A percentile compares a stretch with the other conserved stretches of the same genome.
phyloP scores from a whole-genome alignment of 192 early-diverging fungal species.

The Podila verticillata region DNA sequence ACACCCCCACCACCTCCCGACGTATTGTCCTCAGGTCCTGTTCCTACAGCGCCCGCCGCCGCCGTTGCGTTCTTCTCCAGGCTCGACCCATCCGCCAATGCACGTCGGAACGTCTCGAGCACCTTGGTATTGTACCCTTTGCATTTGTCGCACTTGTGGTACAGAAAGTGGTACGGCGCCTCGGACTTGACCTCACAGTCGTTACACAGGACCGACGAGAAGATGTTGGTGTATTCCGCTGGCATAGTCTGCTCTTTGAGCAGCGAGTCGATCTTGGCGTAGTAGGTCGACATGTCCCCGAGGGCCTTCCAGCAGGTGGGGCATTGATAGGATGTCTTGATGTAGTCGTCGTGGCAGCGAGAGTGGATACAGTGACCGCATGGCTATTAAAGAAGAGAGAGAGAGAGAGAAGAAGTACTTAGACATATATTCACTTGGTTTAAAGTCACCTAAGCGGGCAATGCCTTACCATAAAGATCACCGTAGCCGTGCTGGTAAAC shows the following conservation, averaged over 20 bases:
- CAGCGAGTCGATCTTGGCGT: conserved; percentile 82
- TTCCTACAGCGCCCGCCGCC: not conserved
- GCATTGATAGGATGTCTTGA: conserved; percentile 93
- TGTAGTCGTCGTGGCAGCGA: conserved; percentile 81
- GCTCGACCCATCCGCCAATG: not conserved
- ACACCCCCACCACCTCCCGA: conserved; percentile 11
- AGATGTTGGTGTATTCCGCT: conserved; percentile 77
- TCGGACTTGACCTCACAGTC: conserved; percentile 89
- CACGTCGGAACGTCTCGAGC: conserved; percentile 60
- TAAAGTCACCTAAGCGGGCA: no score
- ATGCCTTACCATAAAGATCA: conserved; percentile 82
- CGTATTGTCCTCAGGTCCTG: conserved; percentile 23
- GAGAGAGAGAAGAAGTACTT: no score
- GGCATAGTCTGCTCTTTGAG: conserved; percentile 84
- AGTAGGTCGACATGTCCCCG: conserved; percentile 83
- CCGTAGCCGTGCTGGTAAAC: conserved; percentile 83
- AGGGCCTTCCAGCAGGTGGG: conserved; percentile 94
- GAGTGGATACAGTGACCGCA: conserved; percentile 95
- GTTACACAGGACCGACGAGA: conserved; percentile 87
- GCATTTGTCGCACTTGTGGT: conserved; percentile 93
- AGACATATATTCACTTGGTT: no score
- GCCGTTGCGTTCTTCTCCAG: conserved; percentile 18
- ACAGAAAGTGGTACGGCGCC: conserved; percentile 94
- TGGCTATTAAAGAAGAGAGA: conserved; percentile 54
- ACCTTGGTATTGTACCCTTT: conserved; percentile 91